A percentile compares a stretch with the other conserved stretches of the same genome.
Conservation (phyloP, 1,284 basidiomycete species). For the Xerocomus nothofagi region DNA sequence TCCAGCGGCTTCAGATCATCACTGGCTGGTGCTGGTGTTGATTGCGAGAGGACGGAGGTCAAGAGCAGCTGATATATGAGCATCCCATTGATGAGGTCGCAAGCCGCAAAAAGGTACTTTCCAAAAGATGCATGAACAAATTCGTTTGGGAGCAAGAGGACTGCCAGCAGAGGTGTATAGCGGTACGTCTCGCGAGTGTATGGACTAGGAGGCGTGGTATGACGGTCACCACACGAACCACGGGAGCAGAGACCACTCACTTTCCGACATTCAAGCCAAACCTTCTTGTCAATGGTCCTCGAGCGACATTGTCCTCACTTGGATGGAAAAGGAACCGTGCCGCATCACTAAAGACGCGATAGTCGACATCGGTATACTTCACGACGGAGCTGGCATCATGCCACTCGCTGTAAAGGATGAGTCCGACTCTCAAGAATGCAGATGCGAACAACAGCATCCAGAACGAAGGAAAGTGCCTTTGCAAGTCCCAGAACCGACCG, state of each 20-base stretch:
- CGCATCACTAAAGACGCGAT: conserved; percentile 93
- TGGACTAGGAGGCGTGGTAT: conserved; percentile 55
- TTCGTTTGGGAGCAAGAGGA: conserved; percentile 80
- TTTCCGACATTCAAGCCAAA: conserved; percentile 55
- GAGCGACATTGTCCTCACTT: conserved; percentile 49
- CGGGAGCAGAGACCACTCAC: conserved; percentile 44
- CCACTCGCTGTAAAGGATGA: conserved; percentile 87
- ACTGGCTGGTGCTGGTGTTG: not conserved
- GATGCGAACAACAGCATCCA: conserved; percentile 54
- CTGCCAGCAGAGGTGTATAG: conserved; percentile 91
- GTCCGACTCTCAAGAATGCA: conserved; percentile 57
- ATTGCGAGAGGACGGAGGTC: conserved; percentile 41
- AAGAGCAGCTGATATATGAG: conserved; percentile 73
- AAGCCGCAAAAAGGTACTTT: conserved; percentile 86
- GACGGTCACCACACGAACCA: conserved; percentile 8
- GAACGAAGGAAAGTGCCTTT: conserved; percentile 44
- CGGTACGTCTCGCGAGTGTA: conserved; percentile 94
- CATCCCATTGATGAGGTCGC: conserved; percentile 80
- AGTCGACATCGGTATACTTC: conserved; percentile 98
- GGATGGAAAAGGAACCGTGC: conserved; percentile 65
- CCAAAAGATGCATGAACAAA: conserved; percentile 82
- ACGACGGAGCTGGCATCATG: conserved; percentile 81
- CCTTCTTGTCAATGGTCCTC: conserved; percentile 55
- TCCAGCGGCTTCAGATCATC: conserved; percentile 11
- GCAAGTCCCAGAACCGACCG: not conserved